Evolutionary conservation across 2,329 filamentous ascomycete genomes (phyloP), one percentile per base, ranked within the genome.

Genomic region (Fusarium sp.): DNA sequence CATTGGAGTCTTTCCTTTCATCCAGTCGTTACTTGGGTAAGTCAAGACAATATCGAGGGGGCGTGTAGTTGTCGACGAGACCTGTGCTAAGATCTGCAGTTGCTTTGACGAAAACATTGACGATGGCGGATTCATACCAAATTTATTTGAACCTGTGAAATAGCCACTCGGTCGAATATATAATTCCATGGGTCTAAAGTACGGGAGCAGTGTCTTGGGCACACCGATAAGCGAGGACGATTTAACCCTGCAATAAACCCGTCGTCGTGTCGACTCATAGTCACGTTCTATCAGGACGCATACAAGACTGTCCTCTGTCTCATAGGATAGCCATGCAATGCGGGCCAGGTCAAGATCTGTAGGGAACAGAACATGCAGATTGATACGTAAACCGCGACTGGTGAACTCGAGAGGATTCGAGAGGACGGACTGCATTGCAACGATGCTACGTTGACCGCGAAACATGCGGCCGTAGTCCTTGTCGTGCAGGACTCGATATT

Each of bases 391-490:
- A 36, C 63, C 61, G 18, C 50, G 61, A 50, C 63, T 66, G 20
- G 63, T 66, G 30, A 66, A 38, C 18, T 66, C 36, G 18, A 51
- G 63, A 34, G 63, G 63, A 26, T 18, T 44, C 6, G 50, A 20
- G 22, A 24, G 36, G 15, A 52, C 50, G 14, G 42, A 36, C 28
- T 44, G 45, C 34, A 66, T 48, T 32, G 61, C 61, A 22, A 48
- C 38, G 34, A 66, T 47, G n/a, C 60, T 66, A 22, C 55, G 39
- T 13, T 66, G 55, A 2, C 60, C 64, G 26, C 61, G 48, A 30
- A 48, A 66, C 48, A 66, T 66, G 26, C 41, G 61, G 17, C 28
- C 28, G 20, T 66, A 66, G 7, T 66, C 60, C 45, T 66, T 66
- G 5, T 66, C 32, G 18, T 54, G 50, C 10, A 51, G 22, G 30